Conservation (phyloP, 129 eudicot genomes). For the Erigeron canadensis region DNA sequence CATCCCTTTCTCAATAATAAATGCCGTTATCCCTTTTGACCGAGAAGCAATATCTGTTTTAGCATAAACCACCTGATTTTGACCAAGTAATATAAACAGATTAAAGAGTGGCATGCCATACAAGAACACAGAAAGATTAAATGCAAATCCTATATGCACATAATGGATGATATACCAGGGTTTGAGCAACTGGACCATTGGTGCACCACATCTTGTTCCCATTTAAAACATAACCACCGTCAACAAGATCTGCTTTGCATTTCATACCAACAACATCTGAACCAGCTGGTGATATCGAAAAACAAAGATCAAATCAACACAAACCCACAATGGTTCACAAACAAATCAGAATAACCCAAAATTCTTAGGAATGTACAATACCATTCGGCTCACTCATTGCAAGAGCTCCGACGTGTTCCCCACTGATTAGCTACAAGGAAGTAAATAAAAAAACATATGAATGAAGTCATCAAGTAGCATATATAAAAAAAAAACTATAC, state of each 20-base stretch:
- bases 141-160: background rate
- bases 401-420: slow-evolving; percentile 99
- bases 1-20: slow-evolving; percentile 96
- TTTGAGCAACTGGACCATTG: slow-evolving; percentile 92
- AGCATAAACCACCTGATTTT: slow-evolving; percentile 79
- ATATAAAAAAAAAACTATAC: background rate
- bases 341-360: slow-evolving; percentile 5
- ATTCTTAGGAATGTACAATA: slow-evolving; percentile 26
- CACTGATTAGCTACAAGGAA: slow-evolving; percentile 67
- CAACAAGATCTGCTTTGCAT: slow-evolving; percentile 91
- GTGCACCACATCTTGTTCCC: slow-evolving; percentile 99
- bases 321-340: background rate
- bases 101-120: too few species aligned
- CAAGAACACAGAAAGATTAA: too few species aligned
- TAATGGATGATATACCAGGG: slow-evolving; percentile 50
- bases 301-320: background rate
- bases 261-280: slow-evolving; percentile 99
- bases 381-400: slow-evolving; percentile 99
- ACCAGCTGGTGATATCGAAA: slow-evolving; percentile 63
- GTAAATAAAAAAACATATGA: slow-evolving; percentile 22
- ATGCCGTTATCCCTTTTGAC: slow-evolving; percentile 94
- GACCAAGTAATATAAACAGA: background rate
- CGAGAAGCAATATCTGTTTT: slow-evolving; percentile 73
- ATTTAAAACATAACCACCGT: slow-evolving; percentile 83
- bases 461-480: background rate